A percentile compares a stretch with the other conserved stretches of the same genome.
Evolutionary conservation across 2,329 filamentous ascomycete genomes (phyloP).

Genomic region (Rhynchosporium graminicola): DNA sequence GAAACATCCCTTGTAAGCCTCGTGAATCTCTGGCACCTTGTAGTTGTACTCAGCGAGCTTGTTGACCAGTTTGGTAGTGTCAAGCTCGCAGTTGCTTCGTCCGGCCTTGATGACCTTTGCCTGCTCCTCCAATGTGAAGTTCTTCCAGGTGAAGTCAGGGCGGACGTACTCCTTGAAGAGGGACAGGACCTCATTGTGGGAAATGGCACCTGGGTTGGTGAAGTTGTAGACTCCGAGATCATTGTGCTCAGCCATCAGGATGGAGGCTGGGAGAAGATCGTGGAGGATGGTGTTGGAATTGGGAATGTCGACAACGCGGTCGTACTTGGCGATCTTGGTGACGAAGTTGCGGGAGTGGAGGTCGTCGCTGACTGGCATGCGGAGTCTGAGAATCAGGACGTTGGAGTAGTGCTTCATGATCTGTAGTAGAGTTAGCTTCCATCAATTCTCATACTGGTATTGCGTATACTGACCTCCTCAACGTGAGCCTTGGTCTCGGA

Average conservation of each 20-base stretch:
- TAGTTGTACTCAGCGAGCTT: conserved; percentile 62
- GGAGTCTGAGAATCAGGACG: conserved; percentile 63
- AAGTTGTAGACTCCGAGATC: conserved; percentile 70
- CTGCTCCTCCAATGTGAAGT: conserved; percentile 67
- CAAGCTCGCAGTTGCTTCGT: conserved; percentile 65
- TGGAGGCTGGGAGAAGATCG: conserved; percentile 62
- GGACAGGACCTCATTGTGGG: conserved; percentile 67
- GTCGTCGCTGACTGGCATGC: conserved; percentile 70
- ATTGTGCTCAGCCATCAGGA: conserved; percentile 60
- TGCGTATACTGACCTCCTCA: conserved; percentile 53
- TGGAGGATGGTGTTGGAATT: conserved; percentile 69
- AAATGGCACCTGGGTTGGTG: conserved; percentile 69
- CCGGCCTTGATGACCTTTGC: conserved; percentile 67
- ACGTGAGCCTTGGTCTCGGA: conserved; percentile 66
- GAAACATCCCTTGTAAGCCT: conserved; percentile 63
- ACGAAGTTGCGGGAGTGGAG: conserved; percentile 67
- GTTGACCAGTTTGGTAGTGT: conserved; percentile 60
- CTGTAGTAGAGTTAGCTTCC: conserved; percentile 42
- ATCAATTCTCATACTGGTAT: not conserved
- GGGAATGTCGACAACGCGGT: conserved; percentile 65
- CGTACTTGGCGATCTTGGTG: conserved; percentile 67
- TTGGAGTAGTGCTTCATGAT: conserved; percentile 63
- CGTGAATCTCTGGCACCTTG: conserved; percentile 61
- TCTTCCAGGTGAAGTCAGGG: conserved; percentile 62
- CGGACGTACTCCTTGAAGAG: conserved; percentile 65